phyloP scores from a whole-genome alignment of 1,284 basidiomycete species.

The Leccinum cinnamomeum region DNA sequence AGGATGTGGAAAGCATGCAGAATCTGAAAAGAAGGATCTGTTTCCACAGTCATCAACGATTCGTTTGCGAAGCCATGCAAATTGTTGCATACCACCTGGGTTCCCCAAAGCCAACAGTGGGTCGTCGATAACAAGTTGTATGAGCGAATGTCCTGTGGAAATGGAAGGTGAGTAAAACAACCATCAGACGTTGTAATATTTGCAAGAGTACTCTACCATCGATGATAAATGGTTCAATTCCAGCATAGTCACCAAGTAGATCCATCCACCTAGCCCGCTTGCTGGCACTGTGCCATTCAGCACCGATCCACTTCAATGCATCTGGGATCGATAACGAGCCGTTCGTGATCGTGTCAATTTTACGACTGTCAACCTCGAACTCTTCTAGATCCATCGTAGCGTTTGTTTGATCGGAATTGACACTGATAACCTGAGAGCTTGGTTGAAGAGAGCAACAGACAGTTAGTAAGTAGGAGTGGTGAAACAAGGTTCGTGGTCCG shows the following conservation, averaged over 20 bases:
- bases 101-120: conserved; percentile 54
- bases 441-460: not conserved
- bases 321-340: conserved; percentile 14
- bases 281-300: conserved; percentile 41
- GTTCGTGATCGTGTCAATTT: not conserved
- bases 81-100: conserved; percentile 37
- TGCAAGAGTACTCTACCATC: conserved; percentile 46
- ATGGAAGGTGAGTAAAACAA: conserved; percentile 1
- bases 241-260: conserved; percentile 67
- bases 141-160: conserved; percentile 56
- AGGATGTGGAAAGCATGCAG: conserved; percentile 57
- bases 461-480: not conserved
- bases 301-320: conserved; percentile 36
- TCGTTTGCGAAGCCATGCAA: not conserved
- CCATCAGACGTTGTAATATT: not conserved
- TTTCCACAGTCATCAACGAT: not conserved
- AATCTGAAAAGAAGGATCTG: conserved; percentile 60
- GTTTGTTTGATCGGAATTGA: not conserved
- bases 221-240: conserved; percentile 63
- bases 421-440: not conserved
- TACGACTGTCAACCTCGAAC: conserved; percentile 24
- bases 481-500: not conserved
- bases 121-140: conserved; percentile 59
- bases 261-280: conserved; percentile 62
- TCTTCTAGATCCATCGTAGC: conserved; percentile 33